Conservation (phyloP, 106 monocot species). For the Dioscorea dumetorum region DNA sequence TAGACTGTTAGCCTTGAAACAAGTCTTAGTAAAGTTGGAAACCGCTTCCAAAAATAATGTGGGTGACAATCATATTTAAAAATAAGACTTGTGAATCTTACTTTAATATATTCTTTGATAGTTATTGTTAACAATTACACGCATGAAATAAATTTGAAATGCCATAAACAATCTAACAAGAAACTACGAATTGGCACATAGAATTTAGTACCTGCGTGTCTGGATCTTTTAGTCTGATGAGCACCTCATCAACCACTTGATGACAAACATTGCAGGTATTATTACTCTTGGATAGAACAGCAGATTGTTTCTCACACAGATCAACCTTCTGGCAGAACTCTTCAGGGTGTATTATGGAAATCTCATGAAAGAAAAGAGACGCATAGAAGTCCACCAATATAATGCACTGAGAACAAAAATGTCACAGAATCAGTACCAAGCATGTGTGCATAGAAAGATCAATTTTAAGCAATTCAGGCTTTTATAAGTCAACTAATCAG, state of each 20-base stretch:
- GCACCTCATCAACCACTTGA: conserved; percentile 31
- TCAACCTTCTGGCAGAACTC: conserved; percentile 52
- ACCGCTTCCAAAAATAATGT: too few species aligned
- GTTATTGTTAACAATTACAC: neutral
- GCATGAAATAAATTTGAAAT: neutral
- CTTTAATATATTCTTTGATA: too few species aligned
- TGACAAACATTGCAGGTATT: conserved; percentile 44
- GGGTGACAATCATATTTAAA: too few species aligned
- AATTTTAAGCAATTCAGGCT: neutral
- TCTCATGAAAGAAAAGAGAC: conserved; percentile 42
- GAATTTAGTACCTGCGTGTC: conserved; percentile 43
- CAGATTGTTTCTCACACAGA: conserved; percentile 37
- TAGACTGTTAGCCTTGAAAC: too few species aligned
- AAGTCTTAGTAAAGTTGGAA: too few species aligned
- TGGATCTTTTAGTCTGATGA: conserved; percentile 57
- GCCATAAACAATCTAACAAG: neutral
- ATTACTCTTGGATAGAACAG: conserved; percentile 18
- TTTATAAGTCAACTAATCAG: neutral
- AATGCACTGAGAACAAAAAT: conserved; percentile 38
- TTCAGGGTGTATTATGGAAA: conserved; percentile 41
- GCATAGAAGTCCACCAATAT: conserved; percentile 70
- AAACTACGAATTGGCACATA: neutral
- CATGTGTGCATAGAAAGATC: neutral
- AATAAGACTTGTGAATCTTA: too few species aligned
- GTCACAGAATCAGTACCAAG: neutral